Evolutionary conservation across 345 rosid species (phyloP).

Genomic region (Diplotaxis tenuifolia): DNA sequence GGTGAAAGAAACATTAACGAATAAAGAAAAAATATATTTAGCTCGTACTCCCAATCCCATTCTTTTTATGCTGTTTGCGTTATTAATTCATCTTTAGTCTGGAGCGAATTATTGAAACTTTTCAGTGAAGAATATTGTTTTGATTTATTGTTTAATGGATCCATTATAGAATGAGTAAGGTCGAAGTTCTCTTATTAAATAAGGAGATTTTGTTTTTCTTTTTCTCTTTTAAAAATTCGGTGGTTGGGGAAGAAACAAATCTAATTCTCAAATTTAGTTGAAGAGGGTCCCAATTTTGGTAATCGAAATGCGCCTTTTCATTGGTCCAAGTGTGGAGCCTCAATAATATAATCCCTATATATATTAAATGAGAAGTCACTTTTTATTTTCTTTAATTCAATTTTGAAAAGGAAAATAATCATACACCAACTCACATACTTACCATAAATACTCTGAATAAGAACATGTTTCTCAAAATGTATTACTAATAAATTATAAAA

Average conservation of each 20-base stretch:
- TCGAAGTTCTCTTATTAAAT: background rate
- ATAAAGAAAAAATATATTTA: background rate
- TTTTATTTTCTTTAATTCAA: no score
- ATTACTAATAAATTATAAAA: no score
- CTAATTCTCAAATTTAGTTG: slow-evolving; percentile 20
- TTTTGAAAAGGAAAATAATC: no score
- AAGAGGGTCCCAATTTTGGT: slow-evolving; percentile 11
- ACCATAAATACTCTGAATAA: no score
- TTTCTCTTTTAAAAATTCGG: background rate
- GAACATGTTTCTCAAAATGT: no score
- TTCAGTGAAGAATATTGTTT: background rate
- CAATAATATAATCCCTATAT: no score
- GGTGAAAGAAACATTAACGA: background rate
- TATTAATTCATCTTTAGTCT: background rate
- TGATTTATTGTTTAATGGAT: background rate
- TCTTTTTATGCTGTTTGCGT: background rate
- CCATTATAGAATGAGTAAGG: background rate
- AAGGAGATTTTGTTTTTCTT: background rate
- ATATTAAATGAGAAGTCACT: no score
- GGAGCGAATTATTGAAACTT: background rate
- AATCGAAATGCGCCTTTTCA: slow-evolving; percentile 20
- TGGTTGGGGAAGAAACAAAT: slow-evolving; percentile 38
- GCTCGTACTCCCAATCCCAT: background rate
- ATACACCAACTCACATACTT: no score
- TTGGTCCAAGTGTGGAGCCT: slow-evolving; percentile 38